phyloP scores from a whole-genome alignment of 805 yeast genomes.

The Starmerella kuoi region DNA sequence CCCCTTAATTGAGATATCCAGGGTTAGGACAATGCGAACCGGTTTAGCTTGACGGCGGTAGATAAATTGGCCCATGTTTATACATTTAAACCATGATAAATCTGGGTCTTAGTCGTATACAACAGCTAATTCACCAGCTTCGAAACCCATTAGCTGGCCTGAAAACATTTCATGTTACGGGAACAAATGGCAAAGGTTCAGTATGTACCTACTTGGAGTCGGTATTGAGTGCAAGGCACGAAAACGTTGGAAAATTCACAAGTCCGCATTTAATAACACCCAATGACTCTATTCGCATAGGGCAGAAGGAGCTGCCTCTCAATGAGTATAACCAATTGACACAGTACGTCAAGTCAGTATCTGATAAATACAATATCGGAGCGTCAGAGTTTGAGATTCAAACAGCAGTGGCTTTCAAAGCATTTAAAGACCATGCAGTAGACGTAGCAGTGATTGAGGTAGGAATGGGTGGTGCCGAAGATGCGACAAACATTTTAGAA shows the following conservation, averaged over 20 bases:
- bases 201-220: slow-evolving; percentile 72
- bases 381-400: slow-evolving; percentile 83
- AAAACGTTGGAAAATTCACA: slow-evolving; percentile 65
- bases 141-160: slow-evolving; percentile 59
- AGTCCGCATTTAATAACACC: slow-evolving; percentile 72
- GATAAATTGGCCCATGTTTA: no score
- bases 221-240: slow-evolving; percentile 38
- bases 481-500: slow-evolving; percentile 65
- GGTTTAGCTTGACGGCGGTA: no score
- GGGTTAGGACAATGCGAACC: no score
- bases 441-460: slow-evolving; percentile 82
- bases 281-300: slow-evolving; percentile 63
- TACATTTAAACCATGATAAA: slow-evolving; percentile 43
- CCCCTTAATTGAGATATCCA: no score
- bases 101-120: slow-evolving; percentile 45
- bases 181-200: slow-evolving; percentile 95
- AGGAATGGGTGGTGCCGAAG: slow-evolving; percentile 82
- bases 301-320: slow-evolving; percentile 43
- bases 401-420: slow-evolving; percentile 73
- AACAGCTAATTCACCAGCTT: slow-evolving; percentile 36
- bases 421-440: slow-evolving; percentile 49
- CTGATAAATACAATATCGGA: slow-evolving; percentile 35
- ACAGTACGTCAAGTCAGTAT: slow-evolving; percentile 32
- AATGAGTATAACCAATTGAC: slow-evolving; percentile 38
- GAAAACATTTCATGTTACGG: slow-evolving; percentile 80